Evolutionary conservation across 83 land plant genomes (phyloP), one percentile per base, ranked within the genome.

Genomic region (Thuja plicata): DNA sequence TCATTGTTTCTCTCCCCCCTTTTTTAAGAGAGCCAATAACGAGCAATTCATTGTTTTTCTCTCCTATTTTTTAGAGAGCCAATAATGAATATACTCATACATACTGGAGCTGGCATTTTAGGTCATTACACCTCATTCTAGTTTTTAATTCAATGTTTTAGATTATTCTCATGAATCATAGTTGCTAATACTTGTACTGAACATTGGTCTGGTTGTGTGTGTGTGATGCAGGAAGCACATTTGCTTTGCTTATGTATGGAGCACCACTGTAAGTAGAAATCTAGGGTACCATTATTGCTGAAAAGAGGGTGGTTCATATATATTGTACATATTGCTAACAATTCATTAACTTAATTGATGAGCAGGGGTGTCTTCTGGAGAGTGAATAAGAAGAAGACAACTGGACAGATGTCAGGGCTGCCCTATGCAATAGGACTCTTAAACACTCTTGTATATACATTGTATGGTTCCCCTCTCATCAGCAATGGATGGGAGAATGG

Each of bases 361-460:
- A 50, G 35, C 85, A 86, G 87, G 13, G 5, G 2, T 54, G 92
- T 94, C 8, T 95, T 95, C 52, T 30, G 55, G 55, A 92, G 93
- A 90, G 93, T 95, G 21, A 87, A 91, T 38, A 87, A 41, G 89
- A 92, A 92, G 87, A 88, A 84, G 76, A 91, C 91, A 87, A 91
- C 93, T 0, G 95, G 92, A 85, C 92, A 88, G 41, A 94, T 94
- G 74, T 93, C 93, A 9, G 94, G 92, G 60, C 30, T 94, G 3
- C 96, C 96, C 19, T 95, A 95, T 88, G 76, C 89, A 10, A 21
- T 94, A 71, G 94, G 95, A 4, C 90, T 94, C 6, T 80, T 91
- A 21, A 95, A 92, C 82, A 92, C 91, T 78, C 93, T 94, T 88
- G 50, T 95, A 0, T 92, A 92, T 45, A 91, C 95, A 24, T 94